Evolutionary conservation across 164 flowering plant species (phyloP), one percentile per base, ranked within the genome.

Genomic region (Magnolia kwangsiensis): DNA sequence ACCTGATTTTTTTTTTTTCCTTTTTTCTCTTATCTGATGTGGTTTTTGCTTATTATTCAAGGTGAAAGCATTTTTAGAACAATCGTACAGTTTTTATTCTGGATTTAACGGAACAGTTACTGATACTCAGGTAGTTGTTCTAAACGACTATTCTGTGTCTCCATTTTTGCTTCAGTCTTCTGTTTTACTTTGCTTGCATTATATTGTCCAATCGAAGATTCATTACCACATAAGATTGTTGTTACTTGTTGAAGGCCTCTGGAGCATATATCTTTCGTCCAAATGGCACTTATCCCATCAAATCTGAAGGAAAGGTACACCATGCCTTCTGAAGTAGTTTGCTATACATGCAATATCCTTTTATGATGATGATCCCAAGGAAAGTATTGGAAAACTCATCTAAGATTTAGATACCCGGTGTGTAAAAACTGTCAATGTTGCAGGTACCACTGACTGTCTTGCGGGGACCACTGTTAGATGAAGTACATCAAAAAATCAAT

Each of bases 261-360:
- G 98, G 98, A 73, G 98, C 99, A 72, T 96, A 96, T 81, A 77
- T 96, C 75, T 96, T 96, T 80, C 98, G 99, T 72, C 99, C 98
- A 78, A 94, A 92, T 89, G 89, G 87, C 55, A 89, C 93, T 72
- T 85, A 78, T 85, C 78, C 81, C 65, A 84, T 92, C 73, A 80
- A 82, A 72, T 82, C 91, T 76, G 88, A 83, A 59, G 78, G 73
- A 77, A 78, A 88, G 97, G 99, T 92, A 82, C 13, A 82, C 13
- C 16, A 55, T 11, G 61, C 13, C 50, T 24, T 8, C 27, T 23
- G 69, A 66, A 66, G 21, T 18, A 29, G 68, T 19, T 37, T 64
- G 18, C 50, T 50, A 4, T 14, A 8, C 16, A 27, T 58, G 37
- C 1, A 37, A 24, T 19, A 19, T 19, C 51, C 29, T 6, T 20